Percentiles rank a stretch among this genome's conserved stretches.
Conservation (phyloP, 2,329 filamentous ascomycete genomes). For the Penicillium sp. region DNA sequence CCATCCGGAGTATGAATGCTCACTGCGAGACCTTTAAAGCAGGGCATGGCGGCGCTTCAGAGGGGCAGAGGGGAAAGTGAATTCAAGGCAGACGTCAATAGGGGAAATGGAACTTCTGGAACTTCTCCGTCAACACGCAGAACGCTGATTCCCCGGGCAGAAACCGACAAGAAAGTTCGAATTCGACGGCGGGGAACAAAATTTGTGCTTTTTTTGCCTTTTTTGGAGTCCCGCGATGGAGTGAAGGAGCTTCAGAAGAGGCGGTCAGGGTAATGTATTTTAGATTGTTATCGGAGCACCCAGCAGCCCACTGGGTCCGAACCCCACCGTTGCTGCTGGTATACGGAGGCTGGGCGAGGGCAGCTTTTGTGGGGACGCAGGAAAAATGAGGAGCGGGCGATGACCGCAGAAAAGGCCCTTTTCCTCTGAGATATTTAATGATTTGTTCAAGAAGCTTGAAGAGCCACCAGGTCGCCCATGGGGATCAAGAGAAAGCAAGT, state of each 20-base stretch:
- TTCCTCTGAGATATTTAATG: background rate
- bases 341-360: conserved; percentile 13
- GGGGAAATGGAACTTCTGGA: conserved; percentile 4
- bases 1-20: conserved; percentile 83
- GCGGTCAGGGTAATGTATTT: conserved; percentile 24
- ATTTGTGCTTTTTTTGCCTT: conserved; percentile 13
- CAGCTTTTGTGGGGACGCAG: conserved; percentile 9
- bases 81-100: background rate
- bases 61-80: conserved; percentile 1
- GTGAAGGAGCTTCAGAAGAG: conserved; percentile 19
- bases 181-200: conserved; percentile 6
- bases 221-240: conserved; percentile 4
- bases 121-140: background rate
- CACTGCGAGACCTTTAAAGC: conserved; percentile 98
- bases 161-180: conserved; percentile 2
- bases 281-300: conserved; percentile 16
- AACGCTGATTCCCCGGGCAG: conserved; percentile 1
- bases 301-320: conserved; percentile 22
- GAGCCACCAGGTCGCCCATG: background rate
- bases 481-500: background rate
- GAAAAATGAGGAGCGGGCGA: background rate
- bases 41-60: conserved; percentile 65
- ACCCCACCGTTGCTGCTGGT: conserved; percentile 25
- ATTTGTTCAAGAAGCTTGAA: background rate
- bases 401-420: background rate